A percentile compares a stretch with the other conserved stretches of the same genome.
Evolutionary conservation across 2,329 filamentous ascomycete species (phyloP).

Genomic region (Colletotrichum salicis): DNA sequence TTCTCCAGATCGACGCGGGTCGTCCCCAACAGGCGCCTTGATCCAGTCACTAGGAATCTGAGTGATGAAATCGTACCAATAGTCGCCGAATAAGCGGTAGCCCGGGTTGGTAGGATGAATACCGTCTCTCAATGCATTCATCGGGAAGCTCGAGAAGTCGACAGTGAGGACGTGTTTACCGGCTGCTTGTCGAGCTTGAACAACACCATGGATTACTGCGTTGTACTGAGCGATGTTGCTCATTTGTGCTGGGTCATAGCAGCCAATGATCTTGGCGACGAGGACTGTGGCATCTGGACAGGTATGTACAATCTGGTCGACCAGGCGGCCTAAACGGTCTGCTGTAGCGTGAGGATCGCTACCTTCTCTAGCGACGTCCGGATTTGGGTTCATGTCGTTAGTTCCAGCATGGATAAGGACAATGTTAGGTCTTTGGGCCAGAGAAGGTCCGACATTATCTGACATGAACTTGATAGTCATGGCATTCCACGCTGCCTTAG

Average conservation of each 20-base stretch:
- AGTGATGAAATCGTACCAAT: constrained; percentile 49
- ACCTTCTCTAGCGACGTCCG: constrained; percentile 43
- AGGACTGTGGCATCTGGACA: constrained; percentile 48
- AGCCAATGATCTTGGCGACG: constrained; percentile 48
- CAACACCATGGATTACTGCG: constrained; percentile 43
- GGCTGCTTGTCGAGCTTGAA: constrained; percentile 39
- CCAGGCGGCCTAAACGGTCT: constrained; percentile 43
- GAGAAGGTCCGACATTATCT: constrained; percentile 44
- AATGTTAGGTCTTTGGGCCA: constrained; percentile 48
- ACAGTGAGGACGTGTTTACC: constrained; percentile 46
- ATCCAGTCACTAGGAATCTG: constrained; percentile 50
- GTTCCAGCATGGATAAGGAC: constrained; percentile 50
- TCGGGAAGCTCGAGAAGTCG: constrained; percentile 45
- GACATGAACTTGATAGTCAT: constrained; percentile 50
- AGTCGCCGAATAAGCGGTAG: constrained; percentile 47
- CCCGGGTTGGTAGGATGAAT: constrained; percentile 49
- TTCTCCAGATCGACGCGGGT: constrained; percentile 4
- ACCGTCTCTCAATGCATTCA: constrained; percentile 36
- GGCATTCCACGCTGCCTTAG: constrained; percentile 49
- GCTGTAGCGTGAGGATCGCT: constrained; percentile 44
- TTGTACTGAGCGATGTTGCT: constrained; percentile 42
- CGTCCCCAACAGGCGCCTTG: constrained; percentile 40
- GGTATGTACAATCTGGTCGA: constrained; percentile 44
- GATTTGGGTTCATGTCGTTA: constrained; percentile 49
- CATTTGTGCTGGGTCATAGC: constrained; percentile 41